Evolutionary conservation across 352 stramenopile genomes (phyloP).

Genomic region (Pythium aphanidermatum): DNA sequence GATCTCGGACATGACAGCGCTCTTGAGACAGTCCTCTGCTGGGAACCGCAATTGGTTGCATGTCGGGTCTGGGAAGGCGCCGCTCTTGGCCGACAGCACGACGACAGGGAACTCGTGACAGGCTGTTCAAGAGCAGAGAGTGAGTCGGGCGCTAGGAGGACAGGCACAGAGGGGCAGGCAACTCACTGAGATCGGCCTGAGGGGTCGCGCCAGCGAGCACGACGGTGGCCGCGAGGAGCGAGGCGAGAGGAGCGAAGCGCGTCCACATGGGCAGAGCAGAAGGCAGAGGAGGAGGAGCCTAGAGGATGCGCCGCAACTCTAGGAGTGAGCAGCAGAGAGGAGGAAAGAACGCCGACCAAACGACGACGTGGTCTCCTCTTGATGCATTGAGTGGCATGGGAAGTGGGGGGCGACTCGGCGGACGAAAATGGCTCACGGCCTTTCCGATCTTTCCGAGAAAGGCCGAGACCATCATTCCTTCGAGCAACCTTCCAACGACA

Average conservation of each 20-base stretch:
- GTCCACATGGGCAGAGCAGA: constrained; percentile 20
- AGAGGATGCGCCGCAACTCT: too few species aligned
- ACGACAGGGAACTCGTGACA: constrained; percentile 72
- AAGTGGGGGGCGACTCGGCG: not conserved
- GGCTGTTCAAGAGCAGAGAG: constrained; percentile 13
- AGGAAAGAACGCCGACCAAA: not conserved
- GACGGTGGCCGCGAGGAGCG: constrained; percentile 4
- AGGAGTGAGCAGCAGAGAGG: constrained; percentile 6
- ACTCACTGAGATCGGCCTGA: constrained; percentile 9
- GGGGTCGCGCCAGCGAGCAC: not conserved
- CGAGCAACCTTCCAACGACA: not conserved
- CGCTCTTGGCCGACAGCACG: constrained; percentile 46
- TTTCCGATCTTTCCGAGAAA: too few species aligned
- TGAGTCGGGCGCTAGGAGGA: too few species aligned
- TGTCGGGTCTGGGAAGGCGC: constrained; percentile 52
- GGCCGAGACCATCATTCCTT: too few species aligned
- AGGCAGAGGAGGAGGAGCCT: too few species aligned
- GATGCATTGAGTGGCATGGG: constrained; percentile 2
- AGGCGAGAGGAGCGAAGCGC: constrained; percentile 14
- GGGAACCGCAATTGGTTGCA: constrained; percentile 71
- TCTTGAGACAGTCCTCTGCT: constrained; percentile 63
- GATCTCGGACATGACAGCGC: constrained; percentile 34
- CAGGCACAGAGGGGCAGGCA: too few species aligned
- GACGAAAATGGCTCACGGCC: too few species aligned
- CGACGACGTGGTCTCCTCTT: not conserved